These are phyloP conservation scores for Hypoxylon sp. DNA, from an alignment of 2,329 filamentous ascomycete genomes.

Conservation along the genomic window DNA sequence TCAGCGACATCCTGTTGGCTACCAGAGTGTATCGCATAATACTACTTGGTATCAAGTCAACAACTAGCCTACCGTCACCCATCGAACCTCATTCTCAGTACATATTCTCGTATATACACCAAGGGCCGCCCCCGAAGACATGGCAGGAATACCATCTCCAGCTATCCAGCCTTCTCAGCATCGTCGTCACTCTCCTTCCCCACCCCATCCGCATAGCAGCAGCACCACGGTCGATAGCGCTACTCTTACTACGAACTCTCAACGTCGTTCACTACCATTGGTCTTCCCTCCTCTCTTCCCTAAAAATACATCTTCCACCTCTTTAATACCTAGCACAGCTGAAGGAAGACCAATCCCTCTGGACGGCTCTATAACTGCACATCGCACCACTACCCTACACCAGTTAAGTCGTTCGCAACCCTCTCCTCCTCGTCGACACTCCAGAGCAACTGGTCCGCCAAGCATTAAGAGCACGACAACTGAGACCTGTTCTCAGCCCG, in stretches of 20 bases:
- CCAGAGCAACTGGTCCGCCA: conserved; percentile 69
- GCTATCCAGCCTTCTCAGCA: conserved; percentile 39
- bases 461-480: conserved; percentile 58
- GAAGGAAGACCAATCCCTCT: conserved; percentile 70
- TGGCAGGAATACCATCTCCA: conserved; percentile 38
- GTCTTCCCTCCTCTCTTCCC: conserved; percentile 65
- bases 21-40: conserved; percentile 27
- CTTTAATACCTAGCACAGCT: conserved; percentile 68
- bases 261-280: conserved; percentile 61
- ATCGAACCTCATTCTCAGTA: conserved; percentile 17
- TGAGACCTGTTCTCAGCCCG: conserved; percentile 73
- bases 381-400: conserved; percentile 72
- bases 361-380: conserved; percentile 68
- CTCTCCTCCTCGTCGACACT: conserved; percentile 67
- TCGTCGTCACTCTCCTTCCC: conserved; percentile 42
- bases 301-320: conserved; percentile 65
- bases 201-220: conserved; percentile 33
- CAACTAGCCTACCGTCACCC: conserved; percentile 19
- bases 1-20: conserved; percentile 28
- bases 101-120: conserved; percentile 33
- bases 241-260: conserved; percentile 46
- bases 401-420: conserved; percentile 72
- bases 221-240: conserved; percentile 2
- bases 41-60: conserved; percentile 25
- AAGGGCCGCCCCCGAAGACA: conserved; percentile 27